Base-by-base conservation (phyloP, 2,329 filamentous ascomycete genomes). In the Fusarium paranaense region DNA sequence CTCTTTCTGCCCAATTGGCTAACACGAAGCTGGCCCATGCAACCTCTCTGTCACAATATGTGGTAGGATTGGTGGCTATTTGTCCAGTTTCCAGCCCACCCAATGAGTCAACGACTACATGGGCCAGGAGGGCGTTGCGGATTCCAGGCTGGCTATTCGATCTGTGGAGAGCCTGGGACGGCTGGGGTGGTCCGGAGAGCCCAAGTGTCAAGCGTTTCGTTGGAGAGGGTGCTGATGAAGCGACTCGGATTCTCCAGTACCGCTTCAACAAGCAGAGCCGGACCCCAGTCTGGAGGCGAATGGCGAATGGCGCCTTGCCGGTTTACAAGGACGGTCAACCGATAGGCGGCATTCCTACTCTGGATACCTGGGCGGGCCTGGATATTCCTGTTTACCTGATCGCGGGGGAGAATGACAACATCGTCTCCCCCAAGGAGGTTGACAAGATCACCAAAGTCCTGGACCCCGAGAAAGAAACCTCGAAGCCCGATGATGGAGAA, bases 261-360 rank as follows among this genome's bases (percentile, higher is more conserved):
- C 88, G 89, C 4, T 96, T 92, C 83, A 98, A 98, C 80, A 88
- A 89, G 68, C 95, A 98, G 80, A 98, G 94, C 72, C 90, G 88
- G 73, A 97, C 95, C 0, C 88, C 92, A 0, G 94, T 97, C 0
- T 98, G 94, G 89, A 90, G 93, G 74, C 90, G 95, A 42, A 95
- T 97, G 91, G 91, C 92, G 1, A 91, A 88, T 81, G 94, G 95
- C 0, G 87, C 88, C 60, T 85, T 97, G 27, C 92, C 94, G 0
- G 83, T 81, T 0, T 92, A 92, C 67, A 81, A 86, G 5, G 79
- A 86, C 9, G 89, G 88, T 2, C 81, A 86, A 30, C 82, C 90
- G 1, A 79, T 81, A 10, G 90, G 91, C 5, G 94, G 94, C 1
- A 81, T 97, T 10, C 92, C 95, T 3, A 92, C 93, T 0, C 82